Percentiles rank a stretch among this genome's conserved stretches.
phyloP scores from a whole-genome alignment of 768 basidiomycete genomes.

The Saitozyma sp. region DNA sequence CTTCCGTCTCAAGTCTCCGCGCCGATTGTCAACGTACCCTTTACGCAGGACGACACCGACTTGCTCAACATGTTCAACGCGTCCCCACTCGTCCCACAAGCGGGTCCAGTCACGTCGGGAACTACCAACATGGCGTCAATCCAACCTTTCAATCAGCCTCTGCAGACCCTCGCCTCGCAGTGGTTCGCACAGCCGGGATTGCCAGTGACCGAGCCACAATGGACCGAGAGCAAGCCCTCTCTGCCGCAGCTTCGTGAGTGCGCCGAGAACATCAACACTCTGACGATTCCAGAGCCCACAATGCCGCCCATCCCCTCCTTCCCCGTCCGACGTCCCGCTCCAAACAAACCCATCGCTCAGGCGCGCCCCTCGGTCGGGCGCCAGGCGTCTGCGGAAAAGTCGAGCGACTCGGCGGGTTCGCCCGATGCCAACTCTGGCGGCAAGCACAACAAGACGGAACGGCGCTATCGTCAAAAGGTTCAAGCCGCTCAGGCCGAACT shows the following conservation, averaged over 20 bases:
- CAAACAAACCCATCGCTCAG: neutral
- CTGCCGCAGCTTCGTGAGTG: no score
- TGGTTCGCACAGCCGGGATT: no score
- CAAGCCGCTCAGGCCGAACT: slow-evolving; percentile 49
- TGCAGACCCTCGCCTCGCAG: no score
- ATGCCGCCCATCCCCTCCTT: neutral
- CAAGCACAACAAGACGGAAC: slow-evolving; percentile 52
- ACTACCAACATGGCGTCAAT: no score
- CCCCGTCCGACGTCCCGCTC: neutral
- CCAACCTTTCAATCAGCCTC: no score
- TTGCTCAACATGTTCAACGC: slow-evolving; percentile 22
- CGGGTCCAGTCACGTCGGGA: no score
- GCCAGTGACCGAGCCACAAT: no score
- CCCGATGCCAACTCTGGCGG: slow-evolving; percentile 20
- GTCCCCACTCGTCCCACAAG: neutral
- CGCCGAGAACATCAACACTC: no score
- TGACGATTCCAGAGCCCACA: neutral
- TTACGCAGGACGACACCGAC: slow-evolving; percentile 20
- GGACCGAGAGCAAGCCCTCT: no score
- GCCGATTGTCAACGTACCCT: neutral
- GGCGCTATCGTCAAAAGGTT: slow-evolving; percentile 51
- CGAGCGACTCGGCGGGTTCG: neutral
- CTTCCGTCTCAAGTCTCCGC: neutral
- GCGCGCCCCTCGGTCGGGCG: neutral
- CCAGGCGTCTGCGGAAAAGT: neutral